Conservation (phyloP, 495 filamentous ascomycete species). For the Podospora didyma region DNA sequence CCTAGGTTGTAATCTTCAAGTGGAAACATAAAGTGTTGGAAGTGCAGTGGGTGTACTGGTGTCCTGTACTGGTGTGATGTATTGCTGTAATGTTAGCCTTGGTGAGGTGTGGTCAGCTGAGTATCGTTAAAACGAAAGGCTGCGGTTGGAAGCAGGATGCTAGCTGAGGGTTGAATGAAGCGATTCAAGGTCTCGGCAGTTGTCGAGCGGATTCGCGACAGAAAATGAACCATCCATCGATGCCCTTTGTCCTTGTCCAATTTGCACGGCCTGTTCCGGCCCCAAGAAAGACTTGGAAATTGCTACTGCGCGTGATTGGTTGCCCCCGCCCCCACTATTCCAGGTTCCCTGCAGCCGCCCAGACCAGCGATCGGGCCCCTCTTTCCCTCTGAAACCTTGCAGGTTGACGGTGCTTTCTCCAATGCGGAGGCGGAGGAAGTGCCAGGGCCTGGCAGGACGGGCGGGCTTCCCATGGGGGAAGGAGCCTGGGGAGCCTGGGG, state of each 20-base stretch:
- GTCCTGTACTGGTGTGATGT: too few species aligned
- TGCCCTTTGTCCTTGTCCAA: not conserved
- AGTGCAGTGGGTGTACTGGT: too few species aligned
- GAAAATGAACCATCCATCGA: not conserved
- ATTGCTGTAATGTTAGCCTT: too few species aligned
- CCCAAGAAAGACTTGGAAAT: not conserved
- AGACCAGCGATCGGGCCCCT: slow-evolving; percentile 4
- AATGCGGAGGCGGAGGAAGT: slow-evolving; percentile 21
- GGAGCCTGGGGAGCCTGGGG: too few species aligned
- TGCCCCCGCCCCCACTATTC: slow-evolving; percentile 4
- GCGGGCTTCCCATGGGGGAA: slow-evolving; percentile 11
- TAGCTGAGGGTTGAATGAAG: slow-evolving; percentile 1
- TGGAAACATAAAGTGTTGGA: not conserved
- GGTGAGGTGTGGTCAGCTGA: not conserved
- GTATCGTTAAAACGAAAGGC: too few species aligned
- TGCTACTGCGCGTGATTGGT: slow-evolving; percentile 4
- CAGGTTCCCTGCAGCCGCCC: not conserved
- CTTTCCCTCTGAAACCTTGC: not conserved
- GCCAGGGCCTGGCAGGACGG: not conserved
- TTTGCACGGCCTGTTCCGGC: not conserved
- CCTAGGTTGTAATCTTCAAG: too few species aligned
- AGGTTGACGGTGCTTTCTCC: slow-evolving; percentile 8
- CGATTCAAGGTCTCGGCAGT: slow-evolving; percentile 3
- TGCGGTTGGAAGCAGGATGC: not conserved
- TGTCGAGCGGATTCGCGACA: not conserved